A percentile compares a stretch with the other conserved stretches of the same genome.
These are phyloP conservation scores for Pseudomonodictys pantanalensis DNA, from an alignment of 495 filamentous ascomycete species.

Conservation along the genomic window DNA sequence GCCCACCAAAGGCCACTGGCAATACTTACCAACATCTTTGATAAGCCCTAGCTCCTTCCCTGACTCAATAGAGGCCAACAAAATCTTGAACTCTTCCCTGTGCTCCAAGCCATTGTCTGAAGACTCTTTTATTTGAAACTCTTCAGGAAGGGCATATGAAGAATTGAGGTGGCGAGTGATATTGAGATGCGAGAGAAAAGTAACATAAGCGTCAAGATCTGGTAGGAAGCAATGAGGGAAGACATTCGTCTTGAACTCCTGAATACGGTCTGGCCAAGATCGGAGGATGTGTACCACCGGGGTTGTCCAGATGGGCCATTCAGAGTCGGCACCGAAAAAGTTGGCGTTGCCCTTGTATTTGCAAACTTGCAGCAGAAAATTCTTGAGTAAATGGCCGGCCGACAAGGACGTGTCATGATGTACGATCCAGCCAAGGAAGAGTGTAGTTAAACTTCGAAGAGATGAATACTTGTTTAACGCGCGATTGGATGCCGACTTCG, in stretches of 20 bases:
- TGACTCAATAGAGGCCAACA: constrained; percentile 67
- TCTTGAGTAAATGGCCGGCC: constrained; percentile 62
- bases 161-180: constrained; percentile 14
- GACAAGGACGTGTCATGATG: constrained; percentile 61
- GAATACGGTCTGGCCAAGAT: constrained; percentile 34
- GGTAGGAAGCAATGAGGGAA: constrained; percentile 47
- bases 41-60: constrained; percentile 78
- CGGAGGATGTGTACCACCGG: constrained; percentile 15
- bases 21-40: constrained; percentile 64
- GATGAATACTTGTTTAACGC: background rate
- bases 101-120: constrained; percentile 28
- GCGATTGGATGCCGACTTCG: constrained; percentile 32
- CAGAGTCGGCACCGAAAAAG: background rate
- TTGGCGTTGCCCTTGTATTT: background rate
- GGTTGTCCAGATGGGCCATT: constrained; percentile 20
- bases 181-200: constrained; percentile 28
- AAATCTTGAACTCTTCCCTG: constrained; percentile 44
- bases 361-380: constrained; percentile 48
- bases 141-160: background rate
- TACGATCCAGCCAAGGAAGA: constrained; percentile 62
- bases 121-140: background rate
- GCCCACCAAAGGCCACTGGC: too few relatives aligned
- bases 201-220: constrained; percentile 40
- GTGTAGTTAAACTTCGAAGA: constrained; percentile 29
- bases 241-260: constrained; percentile 44